phyloP scores from a whole-genome alignment of 768 basidiomycete genomes.

The Xerocomus brunneocitrinus region DNA sequence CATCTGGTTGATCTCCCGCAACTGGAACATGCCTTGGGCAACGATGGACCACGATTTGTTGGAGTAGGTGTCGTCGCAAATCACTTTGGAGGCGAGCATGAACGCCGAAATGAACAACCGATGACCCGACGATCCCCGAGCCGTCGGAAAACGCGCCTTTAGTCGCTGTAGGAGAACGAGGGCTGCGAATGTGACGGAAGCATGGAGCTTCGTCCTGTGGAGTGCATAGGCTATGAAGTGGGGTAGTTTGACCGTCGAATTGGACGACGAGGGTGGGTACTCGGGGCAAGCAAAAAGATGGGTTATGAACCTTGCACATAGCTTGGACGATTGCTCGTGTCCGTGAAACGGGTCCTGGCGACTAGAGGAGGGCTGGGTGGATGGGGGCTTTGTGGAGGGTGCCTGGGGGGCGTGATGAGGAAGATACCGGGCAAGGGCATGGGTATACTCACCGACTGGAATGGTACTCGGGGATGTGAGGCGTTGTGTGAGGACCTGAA shows the following conservation, averaged over 20 bases:
- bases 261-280: constrained; percentile 48
- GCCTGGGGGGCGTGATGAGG: constrained; percentile 12
- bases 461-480: constrained; percentile 25
- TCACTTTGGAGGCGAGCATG: constrained; percentile 75
- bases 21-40: constrained; percentile 78
- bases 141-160: constrained; percentile 69
- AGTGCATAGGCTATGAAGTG: constrained; percentile 66
- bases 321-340: constrained; percentile 64
- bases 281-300: constrained; percentile 87
- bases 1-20: constrained; percentile 79
- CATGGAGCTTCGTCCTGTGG: constrained; percentile 60
- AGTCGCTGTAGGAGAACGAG: constrained; percentile 56
- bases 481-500: constrained; percentile 24
- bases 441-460: constrained; percentile 23
- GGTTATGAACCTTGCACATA: constrained; percentile 76
- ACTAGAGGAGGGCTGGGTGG: constrained; percentile 24
- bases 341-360: constrained; percentile 41
- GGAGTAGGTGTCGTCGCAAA: constrained; percentile 91
- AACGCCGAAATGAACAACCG: constrained; percentile 68
- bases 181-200: constrained; percentile 41
- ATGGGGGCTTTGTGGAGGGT: constrained; percentile 26
- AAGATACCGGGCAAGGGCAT: neutral
- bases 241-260: constrained; percentile 37
- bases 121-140: constrained; percentile 71
- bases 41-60: constrained; percentile 93